Conservation (phyloP, 805 yeast species). For the Saccharomycopsis fibuligera region DNA sequence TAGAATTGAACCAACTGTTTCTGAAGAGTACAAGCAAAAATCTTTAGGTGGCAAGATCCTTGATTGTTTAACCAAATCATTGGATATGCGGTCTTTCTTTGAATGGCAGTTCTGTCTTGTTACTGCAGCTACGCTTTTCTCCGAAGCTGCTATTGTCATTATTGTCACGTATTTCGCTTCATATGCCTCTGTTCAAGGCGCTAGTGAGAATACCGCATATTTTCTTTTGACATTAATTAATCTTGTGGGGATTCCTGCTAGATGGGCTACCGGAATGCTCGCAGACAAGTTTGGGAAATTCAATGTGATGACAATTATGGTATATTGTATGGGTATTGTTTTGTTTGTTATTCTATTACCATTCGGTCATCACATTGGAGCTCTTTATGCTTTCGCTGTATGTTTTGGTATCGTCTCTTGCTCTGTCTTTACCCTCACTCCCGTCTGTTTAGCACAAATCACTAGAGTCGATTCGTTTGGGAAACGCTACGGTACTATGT, state of each 20-base stretch:
- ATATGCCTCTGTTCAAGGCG: slow-evolving; percentile 42
- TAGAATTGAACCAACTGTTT: slow-evolving; percentile 32
- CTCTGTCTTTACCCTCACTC: slow-evolving; percentile 49
- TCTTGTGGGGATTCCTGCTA: slow-evolving; percentile 29
- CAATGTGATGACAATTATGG: slow-evolving; percentile 39
- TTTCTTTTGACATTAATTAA: slow-evolving; percentile 37
- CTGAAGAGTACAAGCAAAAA: slow-evolving; percentile 13
- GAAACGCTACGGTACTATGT: slow-evolving; percentile 49
- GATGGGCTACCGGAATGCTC: slow-evolving; percentile 30
- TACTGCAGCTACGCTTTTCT: slow-evolving; percentile 39
- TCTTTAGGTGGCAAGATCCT: background rate
- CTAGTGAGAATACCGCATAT: slow-evolving; percentile 33
- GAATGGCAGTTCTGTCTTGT: slow-evolving; percentile 40
- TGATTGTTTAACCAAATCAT: background rate
- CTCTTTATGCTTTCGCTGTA: slow-evolving; percentile 38
- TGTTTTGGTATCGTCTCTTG: slow-evolving; percentile 53
- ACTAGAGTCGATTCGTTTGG: slow-evolving; percentile 51
- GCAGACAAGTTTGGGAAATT: slow-evolving; percentile 39
- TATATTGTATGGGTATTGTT: slow-evolving; percentile 30
- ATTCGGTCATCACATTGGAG: slow-evolving; percentile 32
- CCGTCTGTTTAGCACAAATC: slow-evolving; percentile 54
- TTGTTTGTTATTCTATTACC: slow-evolving; percentile 38
- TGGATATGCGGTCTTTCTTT: slow-evolving; percentile 29
- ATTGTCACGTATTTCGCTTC: slow-evolving; percentile 45
- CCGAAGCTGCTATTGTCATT: slow-evolving; percentile 40